A percentile compares a stretch with the other conserved stretches of the same genome.
Conservation (phyloP, 305 asterid species). For the Caryopteris hybrid region DNA sequence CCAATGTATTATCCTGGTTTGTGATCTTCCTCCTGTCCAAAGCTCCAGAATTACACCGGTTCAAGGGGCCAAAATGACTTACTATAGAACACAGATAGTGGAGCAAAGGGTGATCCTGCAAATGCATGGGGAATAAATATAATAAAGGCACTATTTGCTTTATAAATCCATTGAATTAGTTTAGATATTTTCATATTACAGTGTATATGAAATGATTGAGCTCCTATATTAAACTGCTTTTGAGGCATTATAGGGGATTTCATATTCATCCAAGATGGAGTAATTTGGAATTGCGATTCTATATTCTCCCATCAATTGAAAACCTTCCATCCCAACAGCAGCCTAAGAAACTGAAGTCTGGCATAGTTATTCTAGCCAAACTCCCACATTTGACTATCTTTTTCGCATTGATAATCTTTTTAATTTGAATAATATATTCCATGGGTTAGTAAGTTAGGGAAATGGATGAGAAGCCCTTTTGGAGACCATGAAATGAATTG, state of each 20-base stretch:
- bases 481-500: not conserved
- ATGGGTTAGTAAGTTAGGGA: not conserved
- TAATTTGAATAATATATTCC: not conserved
- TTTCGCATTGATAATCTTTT: not conserved
- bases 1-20: not conserved
- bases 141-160: not conserved
- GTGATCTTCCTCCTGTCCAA: not conserved
- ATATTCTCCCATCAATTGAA: not conserved
- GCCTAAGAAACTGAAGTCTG: not conserved
- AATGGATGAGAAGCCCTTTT: not conserved
- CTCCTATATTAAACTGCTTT: not conserved
- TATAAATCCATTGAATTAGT: not conserved
- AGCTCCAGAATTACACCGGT: constrained; percentile 2
- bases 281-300: not conserved
- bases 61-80: not conserved
- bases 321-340: not conserved
- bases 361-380: not conserved
- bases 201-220: not conserved
- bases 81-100: not conserved
- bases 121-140: not conserved
- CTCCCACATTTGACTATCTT: not conserved
- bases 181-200: not conserved
- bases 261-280: not conserved
- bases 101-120: not conserved
- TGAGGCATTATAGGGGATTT: not conserved